Percentiles rank a stretch among this genome's conserved stretches.
These are phyloP conservation scores for Lecanicillium sp. DNA, from an alignment of 2,329 filamentous ascomycete species.

Conservation along the genomic window DNA sequence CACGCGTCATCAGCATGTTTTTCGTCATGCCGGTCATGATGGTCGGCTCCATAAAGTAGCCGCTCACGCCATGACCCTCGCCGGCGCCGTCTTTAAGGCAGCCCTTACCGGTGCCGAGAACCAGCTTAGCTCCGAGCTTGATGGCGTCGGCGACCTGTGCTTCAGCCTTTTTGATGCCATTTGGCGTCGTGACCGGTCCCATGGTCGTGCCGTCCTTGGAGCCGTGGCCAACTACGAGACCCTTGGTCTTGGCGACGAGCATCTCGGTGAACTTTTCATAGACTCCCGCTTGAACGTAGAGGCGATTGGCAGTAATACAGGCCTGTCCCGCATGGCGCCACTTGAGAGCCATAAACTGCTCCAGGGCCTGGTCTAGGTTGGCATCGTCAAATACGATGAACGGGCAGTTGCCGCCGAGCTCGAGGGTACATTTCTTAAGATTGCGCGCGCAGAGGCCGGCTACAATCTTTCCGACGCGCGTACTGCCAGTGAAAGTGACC, in stretches of 20 bases:
- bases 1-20: conserved; percentile 59
- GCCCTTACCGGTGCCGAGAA: conserved; percentile 11
- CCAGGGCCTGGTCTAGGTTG: conserved; percentile 59
- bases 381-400: conserved; percentile 63
- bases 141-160: conserved; percentile 54
- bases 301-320: conserved; percentile 58
- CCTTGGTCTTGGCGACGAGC: conserved; percentile 44
- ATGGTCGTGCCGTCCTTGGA: conserved; percentile 32
- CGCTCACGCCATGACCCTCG: conserved; percentile 39
- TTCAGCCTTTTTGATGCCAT: conserved; percentile 29
- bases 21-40: conserved; percentile 60
- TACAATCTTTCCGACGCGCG: conserved; percentile 62
- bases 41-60: conserved; percentile 63
- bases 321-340: conserved; percentile 70
- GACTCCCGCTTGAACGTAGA: conserved; percentile 55
- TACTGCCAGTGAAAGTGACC: conserved; percentile 72
- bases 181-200: conserved; percentile 30
- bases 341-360: conserved; percentile 56
- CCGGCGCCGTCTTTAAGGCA: conserved; percentile 22
- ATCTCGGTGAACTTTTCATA: conserved; percentile 55
- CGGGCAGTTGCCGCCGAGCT: conserved; percentile 65
- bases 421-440: conserved; percentile 62
- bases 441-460: conserved; percentile 53
- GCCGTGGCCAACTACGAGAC: conserved; percentile 57
- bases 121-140: conserved; percentile 5